Base-by-base conservation (phyloP, 768 basidiomycete species). In the Tricholoma flavovirens region DNA sequence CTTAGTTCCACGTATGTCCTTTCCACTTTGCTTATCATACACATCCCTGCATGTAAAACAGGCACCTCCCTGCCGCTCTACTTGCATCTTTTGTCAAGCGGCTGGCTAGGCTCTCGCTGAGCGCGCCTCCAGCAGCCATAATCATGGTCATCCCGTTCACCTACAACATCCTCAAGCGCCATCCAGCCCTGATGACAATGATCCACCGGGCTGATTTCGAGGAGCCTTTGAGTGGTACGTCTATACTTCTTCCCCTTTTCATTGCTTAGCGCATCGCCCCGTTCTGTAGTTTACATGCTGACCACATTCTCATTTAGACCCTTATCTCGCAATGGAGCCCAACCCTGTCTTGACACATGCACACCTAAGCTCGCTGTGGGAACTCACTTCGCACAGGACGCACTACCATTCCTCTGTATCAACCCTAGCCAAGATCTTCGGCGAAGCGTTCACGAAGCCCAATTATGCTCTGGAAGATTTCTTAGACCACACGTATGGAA, bases 51-150 rank as follows among this genome's bases (percentile, higher is more conserved):
- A 56, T 4, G 1, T 5, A 14, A 15, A 50, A 24, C 42, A 74
- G 93, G 4, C 93, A 95, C 71, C 77, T 99, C 12, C 93, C 97
- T 2, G 83, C 91, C 1, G 83, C 88, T 1, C 79, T 98, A n/a
- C 79, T 98, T 21, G 96, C 96, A 6, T 93, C 96, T 0, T 98
- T 98, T 70, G 77, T 97, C 65, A 98, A 98, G 69, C 86, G 92
- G 5, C 79, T 99, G 29, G 83, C 93, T 2, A 83, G 90, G 11
- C 77, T 98, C 2, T 87, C 93, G 7, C 78, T 98, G 10, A 75
- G 76, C 29, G 93, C 95, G 0, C 90, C 95, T 0, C 95, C 97
- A 7, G 85, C 94, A 12, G 95, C 90, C 0, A 85, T 97, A 29
- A 79, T 99, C 56, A 88, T 94, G 78, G 75, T 91, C 63, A 83